phyloP scores from a whole-genome alignment of 1,284 basidiomycete genomes.

The Ustilago cynodontis region DNA sequence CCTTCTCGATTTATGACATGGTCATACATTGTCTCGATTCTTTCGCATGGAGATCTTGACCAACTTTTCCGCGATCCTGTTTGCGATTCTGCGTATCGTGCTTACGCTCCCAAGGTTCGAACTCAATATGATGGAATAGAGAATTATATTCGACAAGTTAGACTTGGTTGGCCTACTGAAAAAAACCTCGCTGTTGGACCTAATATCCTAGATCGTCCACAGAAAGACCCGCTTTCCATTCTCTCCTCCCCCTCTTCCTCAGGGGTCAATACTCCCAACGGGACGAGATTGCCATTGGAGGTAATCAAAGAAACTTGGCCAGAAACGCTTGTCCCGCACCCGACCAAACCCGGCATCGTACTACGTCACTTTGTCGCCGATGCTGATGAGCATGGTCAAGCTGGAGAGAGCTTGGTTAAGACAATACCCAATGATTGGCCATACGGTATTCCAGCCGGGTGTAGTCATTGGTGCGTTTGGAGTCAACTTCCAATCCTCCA shows the following conservation, averaged over 20 bases:
- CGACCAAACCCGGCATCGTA: background rate
- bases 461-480: slow-evolving; percentile 62
- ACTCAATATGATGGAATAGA: slow-evolving; percentile 48
- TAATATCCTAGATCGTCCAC: slow-evolving; percentile 41
- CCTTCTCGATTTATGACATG: slow-evolving; percentile 38
- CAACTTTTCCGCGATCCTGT: slow-evolving; percentile 49
- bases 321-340: slow-evolving; percentile 38
- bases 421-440: slow-evolving; percentile 63
- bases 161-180: slow-evolving; percentile 52
- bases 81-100: slow-evolving; percentile 55
- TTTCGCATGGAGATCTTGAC: slow-evolving; percentile 55
- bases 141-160: slow-evolving; percentile 51
- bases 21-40: slow-evolving; percentile 27
- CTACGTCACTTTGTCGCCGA: slow-evolving; percentile 42
- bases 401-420: slow-evolving; percentile 28
- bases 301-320: slow-evolving; percentile 41
- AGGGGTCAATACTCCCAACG: slow-evolving; percentile 27
- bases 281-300: slow-evolving; percentile 14
- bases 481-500: slow-evolving; percentile 46
- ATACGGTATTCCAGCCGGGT: slow-evolving; percentile 55
- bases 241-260: slow-evolving; percentile 10
- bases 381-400: slow-evolving; percentile 12
- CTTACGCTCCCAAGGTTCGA: slow-evolving; percentile 37
- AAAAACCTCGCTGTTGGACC: slow-evolving; percentile 5
- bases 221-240: slow-evolving; percentile 18